Percentiles rank a stretch among this genome's conserved stretches.
These are phyloP conservation scores for Pseudogymnoascus sp. DNA, from an alignment of 2,329 filamentous ascomycete species.

Conservation along the genomic window DNA sequence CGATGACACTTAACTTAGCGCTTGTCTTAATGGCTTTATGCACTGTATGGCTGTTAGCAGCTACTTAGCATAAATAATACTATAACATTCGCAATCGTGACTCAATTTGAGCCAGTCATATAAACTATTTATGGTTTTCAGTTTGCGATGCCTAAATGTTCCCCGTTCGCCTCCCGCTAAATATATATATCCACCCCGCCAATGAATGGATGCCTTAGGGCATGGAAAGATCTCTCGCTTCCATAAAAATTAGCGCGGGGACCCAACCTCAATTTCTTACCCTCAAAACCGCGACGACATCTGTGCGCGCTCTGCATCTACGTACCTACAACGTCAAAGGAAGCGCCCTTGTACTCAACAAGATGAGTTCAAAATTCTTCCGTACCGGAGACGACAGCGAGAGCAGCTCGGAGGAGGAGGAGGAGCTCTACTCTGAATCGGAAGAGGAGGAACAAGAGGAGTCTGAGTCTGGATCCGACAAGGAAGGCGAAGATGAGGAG, in stretches of 20 bases:
- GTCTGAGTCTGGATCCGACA: slow-evolving; percentile 35
- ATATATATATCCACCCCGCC: neutral
- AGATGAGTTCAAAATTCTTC: slow-evolving; percentile 10
- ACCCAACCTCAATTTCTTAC: slow-evolving; percentile 9
- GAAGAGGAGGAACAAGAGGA: slow-evolving; percentile 51
- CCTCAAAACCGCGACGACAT: slow-evolving; percentile 8
- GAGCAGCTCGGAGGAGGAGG: slow-evolving; percentile 86
- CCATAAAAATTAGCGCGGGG: slow-evolving; percentile 11
- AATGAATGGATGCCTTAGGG: slow-evolving; percentile 10
- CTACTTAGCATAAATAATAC: neutral
- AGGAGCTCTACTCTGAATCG: slow-evolving; percentile 81
- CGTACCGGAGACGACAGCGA: slow-evolving; percentile 57
- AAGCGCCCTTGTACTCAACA: slow-evolving; percentile 10
- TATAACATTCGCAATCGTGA: neutral
- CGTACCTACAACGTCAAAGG: slow-evolving; percentile 10
- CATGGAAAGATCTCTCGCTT: slow-evolving; percentile 10
- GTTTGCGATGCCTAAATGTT: neutral
- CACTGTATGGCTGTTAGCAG: neutral
- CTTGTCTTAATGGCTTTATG: neutral
- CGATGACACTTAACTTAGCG: neutral
- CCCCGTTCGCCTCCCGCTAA: slow-evolving; percentile 4
- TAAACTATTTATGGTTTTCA: neutral
- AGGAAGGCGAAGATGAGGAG: slow-evolving; percentile 45
- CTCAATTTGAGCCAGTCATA: neutral
- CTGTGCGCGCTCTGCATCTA: slow-evolving; percentile 7